Evolutionary conservation across 306 rosid species (phyloP).

Genomic region (Rosa rugosa): DNA sequence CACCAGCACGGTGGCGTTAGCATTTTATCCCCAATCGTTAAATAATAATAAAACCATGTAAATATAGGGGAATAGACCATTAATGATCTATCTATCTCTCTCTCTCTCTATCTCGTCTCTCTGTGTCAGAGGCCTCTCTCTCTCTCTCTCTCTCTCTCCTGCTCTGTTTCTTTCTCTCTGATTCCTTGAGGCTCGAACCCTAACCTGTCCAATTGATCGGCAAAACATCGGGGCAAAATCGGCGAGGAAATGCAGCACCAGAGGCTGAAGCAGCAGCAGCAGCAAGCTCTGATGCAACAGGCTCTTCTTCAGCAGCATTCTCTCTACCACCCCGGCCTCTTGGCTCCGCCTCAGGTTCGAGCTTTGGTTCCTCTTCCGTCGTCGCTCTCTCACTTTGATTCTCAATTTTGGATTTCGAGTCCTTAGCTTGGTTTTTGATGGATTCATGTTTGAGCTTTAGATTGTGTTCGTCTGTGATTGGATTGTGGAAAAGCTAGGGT

Average conservation of each 20-base stretch:
- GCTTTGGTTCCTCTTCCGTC: background rate
- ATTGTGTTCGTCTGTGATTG: background rate
- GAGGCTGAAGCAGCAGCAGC: slow-evolving; percentile 90
- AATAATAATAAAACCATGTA: background rate
- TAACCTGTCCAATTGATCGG: slow-evolving; percentile 46
- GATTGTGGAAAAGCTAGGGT: slow-evolving; percentile 23
- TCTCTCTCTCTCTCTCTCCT: slow-evolving; percentile 22
- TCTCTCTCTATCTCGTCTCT: slow-evolving; percentile 5
- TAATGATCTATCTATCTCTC: slow-evolving; percentile 25
- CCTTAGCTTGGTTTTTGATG: background rate
- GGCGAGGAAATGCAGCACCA: slow-evolving; percentile 83
- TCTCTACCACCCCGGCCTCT: slow-evolving; percentile 89
- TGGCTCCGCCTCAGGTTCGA: slow-evolving; percentile 97
- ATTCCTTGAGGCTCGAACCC: slow-evolving; percentile 60
- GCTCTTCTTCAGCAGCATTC: slow-evolving; percentile 97
- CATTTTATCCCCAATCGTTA: background rate
- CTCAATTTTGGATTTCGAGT: background rate
- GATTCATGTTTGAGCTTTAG: slow-evolving; percentile 1
- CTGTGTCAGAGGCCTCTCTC: slow-evolving; percentile 11
- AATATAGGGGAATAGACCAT: background rate
- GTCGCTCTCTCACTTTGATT: background rate
- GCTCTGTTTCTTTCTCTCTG: background rate
- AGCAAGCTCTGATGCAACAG: slow-evolving; percentile 98
- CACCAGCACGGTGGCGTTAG: background rate
- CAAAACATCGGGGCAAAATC: slow-evolving; percentile 29